phyloP scores from a whole-genome alignment of 2,329 filamentous ascomycete genomes.

The Clarireedia hainanense region DNA sequence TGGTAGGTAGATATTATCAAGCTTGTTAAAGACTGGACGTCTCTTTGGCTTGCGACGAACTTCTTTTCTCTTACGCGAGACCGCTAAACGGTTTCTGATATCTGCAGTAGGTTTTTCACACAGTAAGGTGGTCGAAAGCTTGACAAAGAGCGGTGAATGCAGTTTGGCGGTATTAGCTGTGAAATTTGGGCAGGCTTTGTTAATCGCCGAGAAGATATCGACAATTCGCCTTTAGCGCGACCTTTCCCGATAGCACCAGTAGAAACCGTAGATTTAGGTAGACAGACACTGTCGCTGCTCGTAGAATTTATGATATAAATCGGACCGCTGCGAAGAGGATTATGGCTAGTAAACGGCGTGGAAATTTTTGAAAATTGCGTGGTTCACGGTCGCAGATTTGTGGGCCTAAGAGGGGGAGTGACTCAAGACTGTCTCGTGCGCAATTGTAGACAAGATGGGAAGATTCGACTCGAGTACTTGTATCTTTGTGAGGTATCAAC shows the following conservation, averaged over 20 bases:
- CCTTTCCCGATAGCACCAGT: background rate
- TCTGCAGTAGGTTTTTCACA: constrained; percentile 30
- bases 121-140: constrained; percentile 41
- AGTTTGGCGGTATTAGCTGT: constrained; percentile 46
- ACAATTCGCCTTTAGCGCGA: constrained; percentile 4
- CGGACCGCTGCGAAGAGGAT: background rate
- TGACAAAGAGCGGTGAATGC: constrained; percentile 65
- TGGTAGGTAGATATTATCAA: constrained; percentile 37
- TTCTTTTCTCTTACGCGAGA: constrained; percentile 28
- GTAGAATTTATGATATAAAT: background rate
- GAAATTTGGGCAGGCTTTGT: constrained; percentile 1
- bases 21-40: constrained; percentile 34
- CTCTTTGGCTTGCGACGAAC: constrained; percentile 32
- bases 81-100: constrained; percentile 22
- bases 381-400: constrained; percentile 4
- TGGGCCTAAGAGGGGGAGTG: background rate
- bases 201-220: constrained; percentile 14
- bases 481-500: too few relatives aligned
- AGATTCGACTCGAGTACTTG: constrained; percentile 1
- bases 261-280: background rate
- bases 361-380: background rate
- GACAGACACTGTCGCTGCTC: too few relatives aligned
- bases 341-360: background rate
- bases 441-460: background rate
- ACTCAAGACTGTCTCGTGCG: too few relatives aligned